Base-by-base conservation (phyloP, 352 stramenopile genomes). In the Phytopythium helicoides region DNA sequence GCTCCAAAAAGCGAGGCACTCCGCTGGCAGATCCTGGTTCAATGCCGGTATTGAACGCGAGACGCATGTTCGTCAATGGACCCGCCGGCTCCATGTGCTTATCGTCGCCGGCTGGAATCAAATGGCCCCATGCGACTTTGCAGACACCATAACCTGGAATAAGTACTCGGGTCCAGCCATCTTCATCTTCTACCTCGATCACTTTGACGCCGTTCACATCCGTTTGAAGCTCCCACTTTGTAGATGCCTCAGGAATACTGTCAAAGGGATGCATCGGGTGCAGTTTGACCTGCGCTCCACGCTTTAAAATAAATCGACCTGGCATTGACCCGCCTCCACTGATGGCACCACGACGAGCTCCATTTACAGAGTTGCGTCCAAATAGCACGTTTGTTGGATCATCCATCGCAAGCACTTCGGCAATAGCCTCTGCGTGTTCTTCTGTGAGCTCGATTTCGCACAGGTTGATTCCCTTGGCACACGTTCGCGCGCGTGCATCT, bases 111-210 rank as follows among this genome's bases (percentile, higher is more conserved):
- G n/a, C 40, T 18, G 40, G 40, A 21, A 33, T 15, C 6, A 47
- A 9, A 1, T 47, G 6, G 14, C 11, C 22, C 33, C 19, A 3
- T 0, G 8, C 19, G 12, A 33, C 19, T 4, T 47, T 21, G 11
- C 40, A 47, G 3, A 47, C 40, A 3, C 40, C 40, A 23, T 47
- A 47, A 14, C 40, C 40, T 7, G 22, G 40, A 16, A 47, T 33
- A 5, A 47, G 22, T 3, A 47, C 40, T 9, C 19, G 19, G 9
- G 19, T 23, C 9, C 18, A 3, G 40, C 15, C 22, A 11, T 47
- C 14, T 3, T 34, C 40, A n/a, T 10, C 22, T 7, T 7, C 6
- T 14, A 21, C 40, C 5, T 47, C 40, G 2, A 47, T 11, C 3
- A 47, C 19, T 33, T 34, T 12, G 40, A 33, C 40, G 2, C 40